phyloP scores from a whole-genome alignment of 305 asterid species.

The Fraxinus latifolia region DNA sequence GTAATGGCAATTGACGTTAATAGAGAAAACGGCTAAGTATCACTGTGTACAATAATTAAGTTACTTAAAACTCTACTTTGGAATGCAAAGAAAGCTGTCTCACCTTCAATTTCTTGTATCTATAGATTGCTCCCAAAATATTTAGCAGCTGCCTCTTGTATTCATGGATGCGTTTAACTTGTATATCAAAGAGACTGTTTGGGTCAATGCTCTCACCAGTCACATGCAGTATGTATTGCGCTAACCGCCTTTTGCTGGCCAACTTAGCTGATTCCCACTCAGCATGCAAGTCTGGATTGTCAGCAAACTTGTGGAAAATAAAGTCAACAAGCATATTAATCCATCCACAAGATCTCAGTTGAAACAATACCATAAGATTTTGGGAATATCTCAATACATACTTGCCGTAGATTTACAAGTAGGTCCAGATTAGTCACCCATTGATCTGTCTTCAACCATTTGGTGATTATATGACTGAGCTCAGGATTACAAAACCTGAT shows the following conservation, averaged over 20 bases:
- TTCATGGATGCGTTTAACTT: constrained; percentile 98
- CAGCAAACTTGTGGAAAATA: constrained; percentile 62
- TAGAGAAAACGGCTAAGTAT: constrained; percentile 1
- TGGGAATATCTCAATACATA: constrained; percentile 36
- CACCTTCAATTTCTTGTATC: constrained; percentile 99
- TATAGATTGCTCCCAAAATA: constrained; percentile 81
- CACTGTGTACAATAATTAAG: not conserved
- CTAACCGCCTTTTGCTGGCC: constrained; percentile 87
- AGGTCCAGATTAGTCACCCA: constrained; percentile 94
- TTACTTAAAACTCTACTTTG: constrained; percentile 7
- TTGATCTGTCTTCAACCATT: constrained; percentile 91
- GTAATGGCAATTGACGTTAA: not conserved
- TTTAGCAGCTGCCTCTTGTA: constrained; percentile 96
- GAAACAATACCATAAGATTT: constrained; percentile 10
- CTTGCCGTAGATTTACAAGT: constrained; percentile 73
- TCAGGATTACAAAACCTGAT: constrained; percentile 89
- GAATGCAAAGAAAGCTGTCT: constrained; percentile 27
- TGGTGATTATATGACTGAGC: constrained; percentile 86
- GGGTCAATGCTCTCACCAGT: constrained; percentile 87
- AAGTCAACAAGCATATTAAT: constrained; percentile 26
- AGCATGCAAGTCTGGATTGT: constrained; percentile 62
- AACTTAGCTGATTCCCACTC: constrained; percentile 96
- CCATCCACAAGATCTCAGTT: constrained; percentile 16
- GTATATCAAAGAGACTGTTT: constrained; percentile 87
- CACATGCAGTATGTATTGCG: constrained; percentile 65